Evolutionary conservation across 768 basidiomycete genomes (phyloP).

Genomic region (Dentipellis fragilis): DNA sequence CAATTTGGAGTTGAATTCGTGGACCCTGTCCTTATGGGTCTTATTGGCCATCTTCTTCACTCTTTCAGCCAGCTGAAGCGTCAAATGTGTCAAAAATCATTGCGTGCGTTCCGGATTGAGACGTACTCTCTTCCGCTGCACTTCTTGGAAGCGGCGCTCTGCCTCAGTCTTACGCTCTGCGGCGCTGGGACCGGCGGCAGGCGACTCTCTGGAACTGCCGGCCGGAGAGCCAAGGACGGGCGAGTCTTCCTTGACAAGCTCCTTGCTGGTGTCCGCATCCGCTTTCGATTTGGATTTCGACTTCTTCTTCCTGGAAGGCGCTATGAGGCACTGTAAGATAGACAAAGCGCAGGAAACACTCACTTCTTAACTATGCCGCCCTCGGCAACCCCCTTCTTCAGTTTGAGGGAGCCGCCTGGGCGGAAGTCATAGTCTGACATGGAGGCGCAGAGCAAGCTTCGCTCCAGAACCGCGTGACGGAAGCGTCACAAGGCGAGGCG

Average conservation of each 20-base stretch:
- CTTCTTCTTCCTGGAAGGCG: slow-evolving; percentile 69
- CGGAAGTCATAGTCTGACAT: slow-evolving; percentile 85
- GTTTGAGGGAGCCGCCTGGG: slow-evolving; percentile 81
- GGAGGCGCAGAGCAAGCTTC: slow-evolving; percentile 8
- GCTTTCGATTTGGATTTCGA: slow-evolving; percentile 46
- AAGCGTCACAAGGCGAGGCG: not conserved
- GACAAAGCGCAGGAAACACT: slow-evolving; percentile 16
- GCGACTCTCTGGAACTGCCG: slow-evolving; percentile 51
- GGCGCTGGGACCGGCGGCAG: slow-evolving; percentile 33
- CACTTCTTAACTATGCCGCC: slow-evolving; percentile 82
- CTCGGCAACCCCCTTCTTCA: slow-evolving; percentile 74
- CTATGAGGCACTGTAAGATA: not conserved
- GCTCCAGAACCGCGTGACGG: not conserved
- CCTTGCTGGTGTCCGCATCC: slow-evolving; percentile 29
- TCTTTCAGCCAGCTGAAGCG: slow-evolving; percentile 55
- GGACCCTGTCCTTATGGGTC: slow-evolving; percentile 91
- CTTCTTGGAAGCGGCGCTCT: slow-evolving; percentile 80
- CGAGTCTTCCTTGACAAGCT: slow-evolving; percentile 30
- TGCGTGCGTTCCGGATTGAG: not conserved
- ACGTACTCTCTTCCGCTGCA: slow-evolving; percentile 66
- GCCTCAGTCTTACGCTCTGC: slow-evolving; percentile 70
- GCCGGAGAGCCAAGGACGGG: slow-evolving; percentile 33
- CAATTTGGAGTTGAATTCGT: slow-evolving; percentile 80
- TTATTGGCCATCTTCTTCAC: slow-evolving; percentile 71
- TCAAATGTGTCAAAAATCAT: slow-evolving; percentile 5